phyloP scores from a whole-genome alignment of 2,329 filamentous ascomycete species.

The Beauveria scarabaeidicola region DNA sequence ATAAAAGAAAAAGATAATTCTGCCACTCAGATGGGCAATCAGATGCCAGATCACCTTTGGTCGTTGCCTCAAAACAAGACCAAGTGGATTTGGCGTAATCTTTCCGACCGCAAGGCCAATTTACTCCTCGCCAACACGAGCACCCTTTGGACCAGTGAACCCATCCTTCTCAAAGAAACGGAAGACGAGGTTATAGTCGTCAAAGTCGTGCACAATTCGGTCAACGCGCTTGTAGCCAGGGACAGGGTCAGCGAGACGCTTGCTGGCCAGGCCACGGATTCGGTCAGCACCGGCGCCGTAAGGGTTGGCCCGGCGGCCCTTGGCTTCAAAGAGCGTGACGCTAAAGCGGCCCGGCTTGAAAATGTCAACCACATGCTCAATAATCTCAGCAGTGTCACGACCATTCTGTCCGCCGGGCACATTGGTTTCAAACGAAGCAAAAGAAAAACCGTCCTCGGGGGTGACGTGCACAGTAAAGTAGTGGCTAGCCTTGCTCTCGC shows the following conservation, averaged over 20 bases:
- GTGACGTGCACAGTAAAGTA: slow-evolving; percentile 99
- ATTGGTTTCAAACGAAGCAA: slow-evolving; percentile 97
- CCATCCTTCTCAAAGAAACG: slow-evolving; percentile 90
- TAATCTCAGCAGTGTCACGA: slow-evolving; percentile 79
- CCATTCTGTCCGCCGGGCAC: slow-evolving; percentile 84
- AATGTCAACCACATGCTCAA: slow-evolving; percentile 89
- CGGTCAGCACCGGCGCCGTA: slow-evolving; percentile 35
- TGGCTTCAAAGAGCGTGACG: slow-evolving; percentile 92
- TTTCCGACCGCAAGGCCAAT: not conserved
- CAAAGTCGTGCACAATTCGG: slow-evolving; percentile 92
- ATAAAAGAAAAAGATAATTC: not conserved
- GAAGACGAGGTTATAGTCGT: slow-evolving; percentile 95
- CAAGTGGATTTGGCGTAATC: not conserved
- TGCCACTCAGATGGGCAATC: not conserved
- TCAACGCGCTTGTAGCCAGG: slow-evolving; percentile 83
- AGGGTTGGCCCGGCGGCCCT: slow-evolving; percentile 42
- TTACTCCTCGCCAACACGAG: slow-evolving; percentile 45
- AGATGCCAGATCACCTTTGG: not conserved
- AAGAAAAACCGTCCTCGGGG: slow-evolving; percentile 92
- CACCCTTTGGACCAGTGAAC: slow-evolving; percentile 49
- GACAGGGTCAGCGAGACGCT: slow-evolving; percentile 64
- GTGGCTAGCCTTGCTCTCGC: slow-evolving; percentile 50
- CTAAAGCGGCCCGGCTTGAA: slow-evolving; percentile 98
- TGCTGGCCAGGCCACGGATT: slow-evolving; percentile 27
- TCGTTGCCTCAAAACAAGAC: not conserved